These are phyloP conservation scores for Croton setiger DNA, from an alignment of 441 rosid genomes.

Conservation along the genomic window DNA sequence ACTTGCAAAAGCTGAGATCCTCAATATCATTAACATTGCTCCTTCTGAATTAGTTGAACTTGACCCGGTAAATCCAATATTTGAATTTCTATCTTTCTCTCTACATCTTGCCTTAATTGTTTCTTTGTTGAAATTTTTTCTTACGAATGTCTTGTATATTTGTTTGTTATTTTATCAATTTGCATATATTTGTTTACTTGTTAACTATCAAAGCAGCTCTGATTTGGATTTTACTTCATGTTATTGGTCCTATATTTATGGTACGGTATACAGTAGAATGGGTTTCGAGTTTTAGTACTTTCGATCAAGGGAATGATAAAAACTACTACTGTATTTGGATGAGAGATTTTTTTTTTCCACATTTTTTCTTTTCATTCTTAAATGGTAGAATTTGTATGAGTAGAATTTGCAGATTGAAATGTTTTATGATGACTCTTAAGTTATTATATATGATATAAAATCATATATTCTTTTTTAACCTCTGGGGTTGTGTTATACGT, in stretches of 20 bases:
- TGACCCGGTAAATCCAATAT: constrained; percentile 36
- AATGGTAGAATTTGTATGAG: neutral
- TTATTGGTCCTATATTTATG: neutral
- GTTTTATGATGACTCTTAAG: neutral
- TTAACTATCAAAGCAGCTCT: neutral
- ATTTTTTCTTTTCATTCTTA: too few relatives aligned
- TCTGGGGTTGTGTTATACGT: too few relatives aligned
- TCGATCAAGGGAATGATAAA: neutral
- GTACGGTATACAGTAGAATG: too few relatives aligned
- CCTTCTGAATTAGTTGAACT: constrained; percentile 56
- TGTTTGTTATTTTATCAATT: neutral
- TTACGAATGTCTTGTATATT: neutral
- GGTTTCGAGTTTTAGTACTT: neutral
- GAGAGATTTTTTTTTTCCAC: neutral
- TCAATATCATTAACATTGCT: constrained; percentile 60
- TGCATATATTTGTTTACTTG: neutral
- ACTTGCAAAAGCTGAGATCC: constrained; percentile 79
- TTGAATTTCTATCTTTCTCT: neutral
- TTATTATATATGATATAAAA: neutral
- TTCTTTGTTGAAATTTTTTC: neutral
- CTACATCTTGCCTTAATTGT: neutral
- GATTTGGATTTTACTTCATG: constrained; percentile 1
- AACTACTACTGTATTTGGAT: neutral
- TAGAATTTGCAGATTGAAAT: neutral
- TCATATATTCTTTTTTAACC: neutral